Evolutionary conservation across 2,329 filamentous ascomycete genomes (phyloP), one percentile per base, ranked within the genome.

Genomic region (Hypocrella siamensis): DNA sequence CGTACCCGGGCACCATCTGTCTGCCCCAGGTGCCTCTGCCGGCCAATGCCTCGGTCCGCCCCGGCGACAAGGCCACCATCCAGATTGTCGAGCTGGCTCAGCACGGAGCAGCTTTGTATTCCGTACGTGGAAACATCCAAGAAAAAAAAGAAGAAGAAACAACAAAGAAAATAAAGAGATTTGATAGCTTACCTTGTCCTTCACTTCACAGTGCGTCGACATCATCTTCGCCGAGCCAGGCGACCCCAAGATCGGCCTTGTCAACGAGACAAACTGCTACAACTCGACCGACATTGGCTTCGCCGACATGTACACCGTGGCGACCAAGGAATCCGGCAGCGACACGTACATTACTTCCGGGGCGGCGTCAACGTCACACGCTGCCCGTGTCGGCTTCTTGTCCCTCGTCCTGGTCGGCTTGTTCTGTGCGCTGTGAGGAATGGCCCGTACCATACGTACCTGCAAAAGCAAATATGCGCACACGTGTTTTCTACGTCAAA

Each of bases 11-110:
- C 38, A 80, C 77, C 4, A 74, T 96, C 47, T 98, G 90, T 50
- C 60, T 96, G 29, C 85, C 86, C 0, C 85, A 94, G 52, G 77
- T 96, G 1, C 81, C 85, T 2, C 60, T 96, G 26, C 90, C 90
- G 0, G 63, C 61, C 5, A 79, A 80, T 44, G 60, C 75, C 28
- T 72, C 58, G 1, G 78, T 84, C 29, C 75, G 80, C 30, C 60
- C 76, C 0, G 90, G 90, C n/a, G 81, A 93, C 57, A 76, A 81
- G 49, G 85, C 84, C 17, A 93, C 86, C 0, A 90, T 94, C 35
- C 86, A 94, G 50, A 56, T 93, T 3, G 75, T 94, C 17, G 83
- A 93, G 61, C 57, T 73, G 6, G 86, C 86, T 11, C 61, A 82
- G 37, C 85, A 93, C 48, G 86, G 86, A 3, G 86, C 83, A 2